Base-by-base conservation (phyloP, 83 land plant genomes). In the Picea abies region DNA sequence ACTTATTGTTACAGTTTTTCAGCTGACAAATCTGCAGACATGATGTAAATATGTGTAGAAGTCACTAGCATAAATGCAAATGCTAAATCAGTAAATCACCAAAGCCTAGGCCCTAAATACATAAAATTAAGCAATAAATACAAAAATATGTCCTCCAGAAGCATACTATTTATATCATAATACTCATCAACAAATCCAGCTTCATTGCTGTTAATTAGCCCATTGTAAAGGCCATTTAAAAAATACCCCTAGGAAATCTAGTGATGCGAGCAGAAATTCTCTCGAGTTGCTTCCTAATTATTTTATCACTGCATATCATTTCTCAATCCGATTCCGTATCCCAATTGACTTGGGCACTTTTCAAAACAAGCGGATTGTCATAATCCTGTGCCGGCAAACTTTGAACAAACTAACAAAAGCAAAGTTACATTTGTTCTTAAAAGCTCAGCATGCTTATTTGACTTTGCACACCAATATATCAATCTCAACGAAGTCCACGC, bases 371-470 rank as follows among this genome's bases (percentile, higher is more conserved):
- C 14, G 47, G 58, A 39, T 73, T 41, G 12, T 52, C 56, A 52
- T 52, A 52, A 52, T 52, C 56, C 4, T 16, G 39, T 23, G 44
- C 20, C 44, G 77, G 58, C 22, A 73, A 73, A 41, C 41, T 20
- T 47, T 4, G 47, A 73, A 73, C 77, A 73, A 39, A n/a, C 56
- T 19, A 41, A 73, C 58, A 70, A 41, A 70, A 6, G 77, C 77
- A 47, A 52, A n/a, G 26, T 44, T 44, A 12, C 56, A 44, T 44
- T 73, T 47, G 56, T 10, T 44, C 16, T 39, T 6, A 71, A 39
- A 32, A 73, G 22, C 14, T 20, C 56, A 52, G 12, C 56, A 52
- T 52, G 56, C 12, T 52, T 44, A 52, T 20, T n/a, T 22, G 25
- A 44, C 25, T 44, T 12, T 73, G 9, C 77, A 44, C 25, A 44